These are phyloP conservation scores for Hagleromyces aurorensis DNA, from an alignment of 805 yeast species.

Conservation along the genomic window DNA sequence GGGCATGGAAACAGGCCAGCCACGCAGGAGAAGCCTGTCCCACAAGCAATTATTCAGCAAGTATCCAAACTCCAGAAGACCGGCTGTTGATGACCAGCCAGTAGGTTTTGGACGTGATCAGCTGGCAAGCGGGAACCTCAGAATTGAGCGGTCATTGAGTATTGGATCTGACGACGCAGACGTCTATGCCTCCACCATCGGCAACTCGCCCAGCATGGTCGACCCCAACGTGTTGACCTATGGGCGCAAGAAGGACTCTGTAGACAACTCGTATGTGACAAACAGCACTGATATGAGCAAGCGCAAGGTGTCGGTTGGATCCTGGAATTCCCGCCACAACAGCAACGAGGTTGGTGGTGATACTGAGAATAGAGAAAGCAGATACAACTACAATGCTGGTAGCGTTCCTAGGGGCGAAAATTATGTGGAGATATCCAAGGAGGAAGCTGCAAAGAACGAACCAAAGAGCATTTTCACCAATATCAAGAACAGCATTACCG, in stretches of 20 bases:
- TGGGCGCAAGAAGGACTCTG: conserved; percentile 12
- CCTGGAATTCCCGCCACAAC: background rate
- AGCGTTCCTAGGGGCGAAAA: conserved; percentile 9
- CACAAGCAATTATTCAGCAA: no score
- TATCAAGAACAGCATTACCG: no score
- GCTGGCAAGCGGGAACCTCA: background rate
- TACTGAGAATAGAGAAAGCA: background rate
- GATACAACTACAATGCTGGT: conserved; percentile 3
- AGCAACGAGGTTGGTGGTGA: no score
- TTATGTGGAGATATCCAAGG: no score
- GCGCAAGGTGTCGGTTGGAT: conserved; percentile 1
- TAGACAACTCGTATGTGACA: background rate
- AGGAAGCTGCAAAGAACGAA: no score
- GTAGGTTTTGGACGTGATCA: background rate
- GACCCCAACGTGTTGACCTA: conserved; percentile 25
- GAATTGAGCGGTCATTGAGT: conserved; percentile 3
- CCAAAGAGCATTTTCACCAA: no score
- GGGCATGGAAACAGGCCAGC: conserved; percentile 1
- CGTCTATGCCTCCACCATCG: conserved; percentile 16
- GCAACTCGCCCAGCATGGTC: conserved; percentile 24
- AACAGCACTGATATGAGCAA: background rate
- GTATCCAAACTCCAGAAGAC: conserved; percentile 2
- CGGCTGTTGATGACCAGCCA: conserved; percentile 3
- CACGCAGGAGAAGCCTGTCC: conserved; percentile 1
- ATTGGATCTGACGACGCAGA: conserved; percentile 7